phyloP scores from a whole-genome alignment of 2,329 filamentous ascomycete species.

The Zymoseptoria ardabiliae region DNA sequence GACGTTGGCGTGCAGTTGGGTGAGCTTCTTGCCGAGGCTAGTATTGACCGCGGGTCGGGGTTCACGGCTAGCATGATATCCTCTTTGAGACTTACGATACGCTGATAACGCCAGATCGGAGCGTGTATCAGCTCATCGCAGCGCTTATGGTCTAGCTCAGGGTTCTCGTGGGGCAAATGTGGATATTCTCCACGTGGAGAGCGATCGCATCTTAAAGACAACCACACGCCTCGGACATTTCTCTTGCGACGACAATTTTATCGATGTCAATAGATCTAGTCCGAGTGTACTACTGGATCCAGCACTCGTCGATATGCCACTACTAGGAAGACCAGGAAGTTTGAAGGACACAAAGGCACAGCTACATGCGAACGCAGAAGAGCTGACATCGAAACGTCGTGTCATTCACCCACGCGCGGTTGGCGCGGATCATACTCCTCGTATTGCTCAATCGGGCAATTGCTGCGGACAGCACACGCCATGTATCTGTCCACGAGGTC shows the following conservation, averaged over 20 bases:
- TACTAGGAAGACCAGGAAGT: background rate
- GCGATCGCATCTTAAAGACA: background rate
- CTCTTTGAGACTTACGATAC: background rate
- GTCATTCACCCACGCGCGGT: background rate
- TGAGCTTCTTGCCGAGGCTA: background rate
- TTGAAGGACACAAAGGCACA: background rate
- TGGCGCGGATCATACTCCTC: background rate
- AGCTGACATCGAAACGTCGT: background rate
- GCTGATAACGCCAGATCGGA: background rate
- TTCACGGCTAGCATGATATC: background rate
- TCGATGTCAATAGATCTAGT: background rate
- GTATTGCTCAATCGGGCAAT: background rate
- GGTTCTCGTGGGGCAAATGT: background rate
- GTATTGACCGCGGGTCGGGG: background rate
- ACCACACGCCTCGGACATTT: background rate
- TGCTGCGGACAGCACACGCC: background rate
- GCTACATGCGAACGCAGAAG: background rate
- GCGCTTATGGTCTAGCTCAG: background rate
- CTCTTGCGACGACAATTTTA: background rate
- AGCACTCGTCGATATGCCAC: background rate
- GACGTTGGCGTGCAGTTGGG: conserved; percentile 1
- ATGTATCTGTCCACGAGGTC: background rate
- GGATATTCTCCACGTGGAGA: background rate
- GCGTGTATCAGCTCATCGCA: background rate
- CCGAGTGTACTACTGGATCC: background rate